These are phyloP conservation scores for Scheffersomyces insectosa DNA, from an alignment of 1,139 yeast species.

Conservation along the genomic window DNA sequence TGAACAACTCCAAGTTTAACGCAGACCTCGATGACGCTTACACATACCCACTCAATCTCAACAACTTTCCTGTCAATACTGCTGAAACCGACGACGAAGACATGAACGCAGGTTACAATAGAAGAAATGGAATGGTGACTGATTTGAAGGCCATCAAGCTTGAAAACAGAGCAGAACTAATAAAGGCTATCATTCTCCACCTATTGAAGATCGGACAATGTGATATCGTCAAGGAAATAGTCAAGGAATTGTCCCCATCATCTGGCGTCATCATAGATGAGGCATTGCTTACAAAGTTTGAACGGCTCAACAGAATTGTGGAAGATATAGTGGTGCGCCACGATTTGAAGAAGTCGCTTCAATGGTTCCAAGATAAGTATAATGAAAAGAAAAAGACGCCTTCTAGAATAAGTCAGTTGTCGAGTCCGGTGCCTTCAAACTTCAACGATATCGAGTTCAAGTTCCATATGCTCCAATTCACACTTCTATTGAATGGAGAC, in stretches of 20 bases:
- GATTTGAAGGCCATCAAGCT: conserved; percentile 17
- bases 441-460: conserved; percentile 52
- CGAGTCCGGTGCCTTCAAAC: conserved; percentile 4
- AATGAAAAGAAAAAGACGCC: conserved; percentile 11
- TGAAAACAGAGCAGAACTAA: conserved; percentile 36
- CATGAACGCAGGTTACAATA: background rate
- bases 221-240: conserved; percentile 34
- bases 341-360: conserved; percentile 33
- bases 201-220: conserved; percentile 45
- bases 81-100: background rate
- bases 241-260: conserved; percentile 22
- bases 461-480: conserved; percentile 62
- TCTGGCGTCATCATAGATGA: conserved; percentile 24
- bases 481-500: conserved; percentile 37
- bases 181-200: conserved; percentile 43
- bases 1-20: conserved; percentile 29
- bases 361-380: conserved; percentile 36
- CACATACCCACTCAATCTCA: conserved; percentile 38
- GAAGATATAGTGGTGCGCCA: conserved; percentile 36
- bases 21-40: conserved; percentile 47
- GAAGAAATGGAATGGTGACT: background rate
- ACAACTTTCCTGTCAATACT: conserved; percentile 28
- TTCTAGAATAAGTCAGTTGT: background rate
- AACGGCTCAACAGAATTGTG: conserved; percentile 34
- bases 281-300: conserved; percentile 27